A percentile compares a stretch with the other conserved stretches of the same genome.
Conservation (phyloP, 768 basidiomycete genomes). For the Pulveroboletus ravenelii region DNA sequence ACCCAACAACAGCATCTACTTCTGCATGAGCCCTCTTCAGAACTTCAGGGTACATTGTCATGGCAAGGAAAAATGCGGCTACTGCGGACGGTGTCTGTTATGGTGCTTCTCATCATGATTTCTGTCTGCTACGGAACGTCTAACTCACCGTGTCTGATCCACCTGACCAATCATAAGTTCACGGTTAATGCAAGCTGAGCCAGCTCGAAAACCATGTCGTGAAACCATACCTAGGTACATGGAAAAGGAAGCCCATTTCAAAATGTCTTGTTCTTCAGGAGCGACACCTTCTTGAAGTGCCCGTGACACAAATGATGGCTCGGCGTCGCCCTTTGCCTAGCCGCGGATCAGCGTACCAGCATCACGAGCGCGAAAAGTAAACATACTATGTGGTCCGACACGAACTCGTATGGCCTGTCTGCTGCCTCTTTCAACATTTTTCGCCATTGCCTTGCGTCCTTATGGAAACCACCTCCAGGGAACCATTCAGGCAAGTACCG, state of each 20-base stretch:
- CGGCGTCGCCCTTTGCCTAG: conserved; percentile 8
- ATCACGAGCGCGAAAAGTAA: neutral
- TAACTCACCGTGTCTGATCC: conserved; percentile 13
- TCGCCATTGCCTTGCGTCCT: conserved; percentile 1
- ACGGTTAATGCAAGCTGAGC: neutral
- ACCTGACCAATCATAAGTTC: conserved; percentile 21
- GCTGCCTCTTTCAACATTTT: conserved; percentile 2
- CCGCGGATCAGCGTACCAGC: neutral
- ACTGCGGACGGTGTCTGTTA: conserved; percentile 4
- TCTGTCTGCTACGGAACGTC: conserved; percentile 21
- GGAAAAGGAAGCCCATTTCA: conserved; percentile 14
- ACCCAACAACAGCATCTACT: too few species aligned
- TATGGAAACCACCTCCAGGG: too few species aligned
- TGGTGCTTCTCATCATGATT: neutral
- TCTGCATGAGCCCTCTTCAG: neutral
- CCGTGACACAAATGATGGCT: conserved; percentile 11
- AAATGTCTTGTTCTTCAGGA: neutral
- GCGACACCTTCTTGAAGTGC: conserved; percentile 4
- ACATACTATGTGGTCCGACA: conserved; percentile 15
- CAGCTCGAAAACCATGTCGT: neutral
- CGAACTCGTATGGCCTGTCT: conserved; percentile 1
- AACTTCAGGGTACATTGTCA: conserved; percentile 8
- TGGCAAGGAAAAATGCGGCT: conserved; percentile 19
- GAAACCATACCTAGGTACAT: conserved; percentile 15
- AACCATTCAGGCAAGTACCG: too few species aligned